Percentiles rank a stretch among this genome's conserved stretches.
Evolutionary conservation across 257 asterid genomes (phyloP).

Genomic region (Lavandula angustifolia): DNA sequence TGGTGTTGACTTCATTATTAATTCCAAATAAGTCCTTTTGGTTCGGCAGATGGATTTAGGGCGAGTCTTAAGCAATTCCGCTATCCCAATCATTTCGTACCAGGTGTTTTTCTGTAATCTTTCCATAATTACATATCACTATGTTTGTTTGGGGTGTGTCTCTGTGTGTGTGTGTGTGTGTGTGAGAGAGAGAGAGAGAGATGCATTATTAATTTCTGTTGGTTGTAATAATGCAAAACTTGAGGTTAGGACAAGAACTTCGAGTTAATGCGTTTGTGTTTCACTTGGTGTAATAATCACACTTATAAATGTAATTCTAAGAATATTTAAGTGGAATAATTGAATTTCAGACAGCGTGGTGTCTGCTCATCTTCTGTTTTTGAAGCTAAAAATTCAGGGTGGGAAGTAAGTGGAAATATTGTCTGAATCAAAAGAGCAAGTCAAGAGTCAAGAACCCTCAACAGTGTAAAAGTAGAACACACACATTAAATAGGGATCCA

Average conservation of each 20-base stretch:
- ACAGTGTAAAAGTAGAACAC: conserved; percentile 36
- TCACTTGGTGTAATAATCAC: neutral
- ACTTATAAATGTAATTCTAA: neutral
- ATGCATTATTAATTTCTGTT: conserved; percentile 10
- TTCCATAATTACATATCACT: neutral
- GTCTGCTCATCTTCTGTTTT: neutral
- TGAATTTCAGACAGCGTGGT: neutral
- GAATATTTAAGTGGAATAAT: neutral
- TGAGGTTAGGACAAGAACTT: neutral
- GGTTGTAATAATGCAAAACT: conserved; percentile 30
- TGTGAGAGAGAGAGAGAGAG: conserved; percentile 14
- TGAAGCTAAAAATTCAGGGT: neutral
- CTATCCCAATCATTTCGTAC: conserved; percentile 32
- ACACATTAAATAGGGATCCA: conserved; percentile 18
- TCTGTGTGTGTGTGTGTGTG: conserved; percentile 9
- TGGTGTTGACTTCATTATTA: conserved; percentile 5
- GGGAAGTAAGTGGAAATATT: conserved; percentile 17
- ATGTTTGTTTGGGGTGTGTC: too few relatives aligned
- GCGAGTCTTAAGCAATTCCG: conserved; percentile 40
- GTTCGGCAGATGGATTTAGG: conserved; percentile 21
- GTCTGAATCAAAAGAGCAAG: conserved; percentile 36
- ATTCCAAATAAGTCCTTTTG: too few relatives aligned
- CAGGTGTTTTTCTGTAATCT: conserved; percentile 32
- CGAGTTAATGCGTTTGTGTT: neutral
- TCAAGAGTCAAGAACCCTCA: conserved; percentile 42